Evolutionary conservation across 768 basidiomycete species (phyloP).

Genomic region (Hirschioporus abietinus): DNA sequence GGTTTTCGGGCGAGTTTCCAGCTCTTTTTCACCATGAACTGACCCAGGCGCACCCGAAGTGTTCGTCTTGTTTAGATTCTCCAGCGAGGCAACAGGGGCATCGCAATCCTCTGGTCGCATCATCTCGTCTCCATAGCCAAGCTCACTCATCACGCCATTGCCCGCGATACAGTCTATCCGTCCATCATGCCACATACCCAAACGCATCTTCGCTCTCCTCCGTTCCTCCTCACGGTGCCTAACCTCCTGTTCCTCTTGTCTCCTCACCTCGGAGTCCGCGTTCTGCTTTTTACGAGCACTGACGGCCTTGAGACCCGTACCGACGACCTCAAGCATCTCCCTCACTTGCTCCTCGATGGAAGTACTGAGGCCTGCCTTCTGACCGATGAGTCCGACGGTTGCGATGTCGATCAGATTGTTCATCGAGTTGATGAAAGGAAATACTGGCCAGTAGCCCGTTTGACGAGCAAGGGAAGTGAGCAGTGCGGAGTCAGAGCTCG

Average conservation of each 20-base stretch:
- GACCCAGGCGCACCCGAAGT: neutral
- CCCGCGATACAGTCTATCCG: constrained; percentile 81
- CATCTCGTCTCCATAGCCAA: constrained; percentile 76
- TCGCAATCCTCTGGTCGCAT: constrained; percentile 34
- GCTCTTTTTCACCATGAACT: constrained; percentile 22
- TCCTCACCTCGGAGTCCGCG: constrained; percentile 33
- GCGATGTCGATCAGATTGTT: constrained; percentile 88
- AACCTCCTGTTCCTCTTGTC: constrained; percentile 30
- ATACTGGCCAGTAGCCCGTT: constrained; percentile 87
- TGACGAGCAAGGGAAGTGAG: constrained; percentile 68
- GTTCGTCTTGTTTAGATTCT: neutral
- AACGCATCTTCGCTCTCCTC: constrained; percentile 41
- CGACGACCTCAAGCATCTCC: constrained; percentile 77
- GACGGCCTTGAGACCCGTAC: constrained; percentile 63
- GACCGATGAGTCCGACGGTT: constrained; percentile 89
- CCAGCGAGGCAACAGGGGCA: neutral
- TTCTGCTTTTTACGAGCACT: constrained; percentile 42
- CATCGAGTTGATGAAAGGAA: constrained; percentile 77
- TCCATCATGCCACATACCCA: constrained; percentile 83
- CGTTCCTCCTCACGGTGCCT: constrained; percentile 32
- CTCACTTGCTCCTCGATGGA: constrained; percentile 80
- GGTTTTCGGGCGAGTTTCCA: constrained; percentile 24
- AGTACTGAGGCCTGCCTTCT: constrained; percentile 86
- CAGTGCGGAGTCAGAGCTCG: constrained; percentile 62
- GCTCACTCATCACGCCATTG: constrained; percentile 80